Evolutionary conservation across 2,329 filamentous ascomycete species (phyloP).

Genomic region (Beauveria asiatica): DNA sequence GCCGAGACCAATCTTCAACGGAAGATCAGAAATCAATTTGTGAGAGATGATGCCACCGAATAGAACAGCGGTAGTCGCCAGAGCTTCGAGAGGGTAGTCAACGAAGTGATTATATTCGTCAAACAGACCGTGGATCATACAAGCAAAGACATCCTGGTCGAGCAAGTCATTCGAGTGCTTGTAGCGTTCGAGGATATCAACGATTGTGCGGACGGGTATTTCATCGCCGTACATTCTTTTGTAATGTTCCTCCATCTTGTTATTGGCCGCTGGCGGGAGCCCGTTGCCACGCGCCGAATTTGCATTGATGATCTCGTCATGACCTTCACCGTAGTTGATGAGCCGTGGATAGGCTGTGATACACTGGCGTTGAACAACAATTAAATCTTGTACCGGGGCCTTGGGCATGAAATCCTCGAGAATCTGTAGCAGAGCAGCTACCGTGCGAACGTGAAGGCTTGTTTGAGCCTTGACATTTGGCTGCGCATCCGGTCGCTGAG

Average conservation of each 20-base stretch:
- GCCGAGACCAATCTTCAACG: constrained; percentile 85
- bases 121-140: constrained; percentile 96
- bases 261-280: constrained; percentile 69
- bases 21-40: constrained; percentile 80
- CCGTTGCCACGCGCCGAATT: constrained; percentile 77
- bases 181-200: constrained; percentile 75
- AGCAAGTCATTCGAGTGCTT: constrained; percentile 77
- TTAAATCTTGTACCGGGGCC: constrained; percentile 57
- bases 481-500: constrained; percentile 58
- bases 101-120: constrained; percentile 95
- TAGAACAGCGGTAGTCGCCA: constrained; percentile 90
- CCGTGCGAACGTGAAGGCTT: constrained; percentile 75
- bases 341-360: constrained; percentile 88
- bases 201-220: constrained; percentile 75
- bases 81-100: constrained; percentile 90
- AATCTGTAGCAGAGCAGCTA: constrained; percentile 70
- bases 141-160: constrained; percentile 92
- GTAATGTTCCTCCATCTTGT: constrained; percentile 94
- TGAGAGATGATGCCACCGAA: constrained; percentile 96
- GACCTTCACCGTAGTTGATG: constrained; percentile 93
- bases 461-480: constrained; percentile 53
- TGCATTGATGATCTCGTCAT: constrained; percentile 80
- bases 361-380: constrained; percentile 74
- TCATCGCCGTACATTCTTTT: constrained; percentile 97
- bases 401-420: constrained; percentile 61